These are phyloP conservation scores for Pyrenochaeta sp. DNA, from an alignment of 2,329 filamentous ascomycete species.

Conservation along the genomic window DNA sequence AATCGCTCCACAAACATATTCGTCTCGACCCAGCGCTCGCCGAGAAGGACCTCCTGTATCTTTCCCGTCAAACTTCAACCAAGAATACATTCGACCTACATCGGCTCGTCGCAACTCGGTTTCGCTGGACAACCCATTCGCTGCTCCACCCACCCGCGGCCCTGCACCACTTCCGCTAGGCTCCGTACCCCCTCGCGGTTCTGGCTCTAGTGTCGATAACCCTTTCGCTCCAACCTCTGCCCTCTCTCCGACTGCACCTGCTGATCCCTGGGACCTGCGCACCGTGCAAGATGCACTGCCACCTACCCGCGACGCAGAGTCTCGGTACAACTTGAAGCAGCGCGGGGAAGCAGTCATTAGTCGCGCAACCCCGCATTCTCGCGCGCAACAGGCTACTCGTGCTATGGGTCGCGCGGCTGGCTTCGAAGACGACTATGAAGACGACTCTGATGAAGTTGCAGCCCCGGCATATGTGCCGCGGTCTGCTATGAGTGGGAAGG, in stretches of 20 bases:
- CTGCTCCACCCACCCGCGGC: conserved; percentile 16
- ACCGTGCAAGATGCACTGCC: conserved; percentile 28
- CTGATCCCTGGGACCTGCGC: conserved; percentile 36
- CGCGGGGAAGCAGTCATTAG: conserved; percentile 22
- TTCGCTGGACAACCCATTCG: conserved; percentile 27
- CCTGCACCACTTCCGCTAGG: no score
- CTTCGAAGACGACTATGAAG: conserved; percentile 22
- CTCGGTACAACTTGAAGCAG: conserved; percentile 18
- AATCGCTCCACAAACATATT: conserved; percentile 21
- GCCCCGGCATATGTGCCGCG: conserved; percentile 7
- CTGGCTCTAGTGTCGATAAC: conserved; percentile 15
- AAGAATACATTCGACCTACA: conserved; percentile 18
- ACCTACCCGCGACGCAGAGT: conserved; percentile 8
- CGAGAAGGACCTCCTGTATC: conserved; percentile 26
- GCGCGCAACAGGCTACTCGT: conserved; percentile 26
- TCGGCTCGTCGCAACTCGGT: conserved; percentile 32
- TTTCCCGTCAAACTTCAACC: conserved; percentile 23
- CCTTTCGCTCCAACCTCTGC: conserved; percentile 14
- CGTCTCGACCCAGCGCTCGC: conserved; percentile 24
- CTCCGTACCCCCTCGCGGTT: conserved; percentile 12
- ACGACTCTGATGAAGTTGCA: conserved; percentile 12
- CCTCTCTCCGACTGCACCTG: conserved; percentile 8
- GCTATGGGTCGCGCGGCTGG: conserved; percentile 19
- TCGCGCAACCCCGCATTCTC: conserved; percentile 7
- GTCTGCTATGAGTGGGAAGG: conserved; percentile 5